Base-by-base conservation (phyloP, 2,329 filamentous ascomycete species). In the Fusarium graminum region DNA sequence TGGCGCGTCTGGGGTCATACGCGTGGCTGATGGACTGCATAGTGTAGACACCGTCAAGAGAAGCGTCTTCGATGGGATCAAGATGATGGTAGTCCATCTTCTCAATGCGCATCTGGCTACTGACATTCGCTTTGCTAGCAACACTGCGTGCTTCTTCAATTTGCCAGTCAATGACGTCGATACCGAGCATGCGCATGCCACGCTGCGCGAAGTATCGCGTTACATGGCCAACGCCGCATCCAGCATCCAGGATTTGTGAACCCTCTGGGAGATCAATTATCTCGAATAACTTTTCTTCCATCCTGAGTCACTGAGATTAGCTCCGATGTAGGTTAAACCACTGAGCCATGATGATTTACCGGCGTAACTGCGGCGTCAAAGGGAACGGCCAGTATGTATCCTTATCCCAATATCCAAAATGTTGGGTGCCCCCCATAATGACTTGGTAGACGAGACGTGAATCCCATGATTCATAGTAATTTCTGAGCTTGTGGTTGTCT, bases 321-420 rank as follows among this genome's bases (percentile, higher is more conserved):
- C 22, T 17, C 17, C 7, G 22, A 8, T 6, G 4, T 4, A 8
- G 14, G 1, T 11, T 7, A 8, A 14, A 16, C n/a, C 32, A 16
- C n/a, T n/a, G 28, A 16, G 12, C 3, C 2, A 11, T 6, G 11
- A 28, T 19, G 8, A 29, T 22, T 38, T 13, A 49, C 45, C 45
- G 45, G 28, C 46, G 36, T 10, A 50, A 36, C 14, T 39, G 40
- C 16, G 40, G 51, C 14, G 40, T 40, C 11, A 53, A 9, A 3
- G 51, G 51, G 25, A 53, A 53, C 7, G 51, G 51, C 34, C 34
- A 53, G 30, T 44, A 45, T 9, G 51, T 53, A 42, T 53, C 41
- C 6, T 32, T 28, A 11, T 53, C 51, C 41, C 41, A 53, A 17
- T 46, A 53, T 28, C 51, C 51, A 39, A 53, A 53, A 28, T 53